These are phyloP conservation scores for Coniosporium apollinis DNA, from an alignment of 495 filamentous ascomycete species.

Conservation along the genomic window DNA sequence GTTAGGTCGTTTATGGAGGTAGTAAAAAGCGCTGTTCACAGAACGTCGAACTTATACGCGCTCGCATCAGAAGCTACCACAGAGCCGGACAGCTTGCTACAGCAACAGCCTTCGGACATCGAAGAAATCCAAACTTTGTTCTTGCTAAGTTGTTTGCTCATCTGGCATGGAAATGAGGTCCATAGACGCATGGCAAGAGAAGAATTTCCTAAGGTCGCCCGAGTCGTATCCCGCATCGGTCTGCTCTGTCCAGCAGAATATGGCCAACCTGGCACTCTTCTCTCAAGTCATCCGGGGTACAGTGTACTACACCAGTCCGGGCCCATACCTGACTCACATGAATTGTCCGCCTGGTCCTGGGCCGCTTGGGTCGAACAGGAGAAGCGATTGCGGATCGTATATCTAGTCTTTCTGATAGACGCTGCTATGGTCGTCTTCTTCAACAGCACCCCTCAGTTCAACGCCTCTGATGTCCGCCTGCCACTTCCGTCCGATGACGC, in stretches of 20 bases:
- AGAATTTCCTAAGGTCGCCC: constrained; percentile 34
- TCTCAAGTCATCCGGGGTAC: constrained; percentile 12
- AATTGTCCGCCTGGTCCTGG: constrained; percentile 37
- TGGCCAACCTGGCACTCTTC: constrained; percentile 1
- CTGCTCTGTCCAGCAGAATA: constrained; percentile 28
- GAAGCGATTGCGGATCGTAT: constrained; percentile 43
- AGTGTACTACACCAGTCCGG: constrained; percentile 24
- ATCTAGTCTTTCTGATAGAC: constrained; percentile 40
- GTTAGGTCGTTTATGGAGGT: constrained; percentile 44
- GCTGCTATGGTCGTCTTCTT: constrained; percentile 46
- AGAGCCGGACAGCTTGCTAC: constrained; percentile 15
- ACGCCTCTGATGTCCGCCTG: constrained; percentile 37
- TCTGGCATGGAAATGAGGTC: constrained; percentile 43
- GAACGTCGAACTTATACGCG: constrained; percentile 31
- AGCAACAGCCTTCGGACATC: constrained; percentile 23
- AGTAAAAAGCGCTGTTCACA: constrained; percentile 30
- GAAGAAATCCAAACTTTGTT: constrained; percentile 45
- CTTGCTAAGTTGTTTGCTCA: constrained; percentile 37
- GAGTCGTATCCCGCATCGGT: constrained; percentile 31
- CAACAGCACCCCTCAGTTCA: constrained; percentile 39
- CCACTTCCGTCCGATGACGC: constrained; percentile 50
- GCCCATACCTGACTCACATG: constrained; percentile 21
- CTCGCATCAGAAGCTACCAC: constrained; percentile 20
- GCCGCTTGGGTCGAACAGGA: constrained; percentile 48
- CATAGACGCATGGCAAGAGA: constrained; percentile 39